Conservation (phyloP, 768 basidiomycete species). For the Cystobasidium onofrii region DNA sequence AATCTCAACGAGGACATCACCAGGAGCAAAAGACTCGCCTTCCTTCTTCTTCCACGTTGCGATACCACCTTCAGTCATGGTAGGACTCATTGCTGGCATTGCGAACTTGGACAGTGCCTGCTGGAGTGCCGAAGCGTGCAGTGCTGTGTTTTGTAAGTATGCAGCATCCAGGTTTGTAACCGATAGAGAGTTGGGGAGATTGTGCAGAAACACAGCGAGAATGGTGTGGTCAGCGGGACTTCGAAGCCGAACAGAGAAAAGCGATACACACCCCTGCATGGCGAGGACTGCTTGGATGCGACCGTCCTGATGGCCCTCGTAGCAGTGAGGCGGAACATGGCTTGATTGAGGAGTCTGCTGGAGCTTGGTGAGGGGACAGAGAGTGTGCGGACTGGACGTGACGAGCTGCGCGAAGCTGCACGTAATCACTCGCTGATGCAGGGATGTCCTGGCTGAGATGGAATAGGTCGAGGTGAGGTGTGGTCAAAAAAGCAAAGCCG, state of each 20-base stretch:
- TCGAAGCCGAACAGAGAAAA: neutral
- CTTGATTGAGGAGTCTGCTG: neutral
- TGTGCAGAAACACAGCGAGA: neutral
- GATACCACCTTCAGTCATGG: constrained; percentile 99
- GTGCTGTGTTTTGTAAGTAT: constrained; percentile 33
- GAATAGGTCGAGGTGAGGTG: neutral
- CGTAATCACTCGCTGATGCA: too few relatives aligned
- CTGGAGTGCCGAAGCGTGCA: constrained; percentile 71
- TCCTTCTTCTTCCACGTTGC: constrained; percentile 96
- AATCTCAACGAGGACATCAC: constrained; percentile 94
- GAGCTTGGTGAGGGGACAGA: neutral
- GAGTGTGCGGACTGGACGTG: neutral
- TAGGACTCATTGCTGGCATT: constrained; percentile 99
- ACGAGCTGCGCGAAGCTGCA: neutral
- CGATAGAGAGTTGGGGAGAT: neutral
- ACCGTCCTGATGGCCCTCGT: neutral
- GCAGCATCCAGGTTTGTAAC: neutral
- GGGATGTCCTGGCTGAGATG: neutral
- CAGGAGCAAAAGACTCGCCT: constrained; percentile 76
- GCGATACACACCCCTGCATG: neutral
- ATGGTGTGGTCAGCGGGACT: neutral
- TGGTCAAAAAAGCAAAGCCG: neutral
- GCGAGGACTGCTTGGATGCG: neutral
- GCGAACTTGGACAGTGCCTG: constrained; percentile 75
- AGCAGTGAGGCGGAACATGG: constrained; percentile 3